phyloP scores from a whole-genome alignment of 768 basidiomycete genomes.

The Leccinum boreale region DNA sequence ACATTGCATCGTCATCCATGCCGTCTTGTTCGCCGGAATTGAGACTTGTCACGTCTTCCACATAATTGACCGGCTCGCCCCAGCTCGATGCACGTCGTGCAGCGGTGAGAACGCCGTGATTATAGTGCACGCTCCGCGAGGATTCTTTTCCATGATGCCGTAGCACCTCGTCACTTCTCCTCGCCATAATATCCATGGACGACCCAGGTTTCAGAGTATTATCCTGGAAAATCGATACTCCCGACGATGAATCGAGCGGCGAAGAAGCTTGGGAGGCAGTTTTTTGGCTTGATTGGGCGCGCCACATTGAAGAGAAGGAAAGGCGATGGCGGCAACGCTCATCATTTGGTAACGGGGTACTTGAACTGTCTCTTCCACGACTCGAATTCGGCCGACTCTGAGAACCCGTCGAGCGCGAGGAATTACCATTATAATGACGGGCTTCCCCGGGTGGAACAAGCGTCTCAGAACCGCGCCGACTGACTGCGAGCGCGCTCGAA shows the following conservation, averaged over 20 bases:
- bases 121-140: slow-evolving; percentile 23
- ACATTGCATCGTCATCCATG: slow-evolving; percentile 50
- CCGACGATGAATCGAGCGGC: slow-evolving; percentile 32
- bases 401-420: slow-evolving; percentile 21
- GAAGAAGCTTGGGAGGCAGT: slow-evolving; percentile 28
- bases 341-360: slow-evolving; percentile 21
- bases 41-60: slow-evolving; percentile 42
- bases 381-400: slow-evolving; percentile 26
- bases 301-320: slow-evolving; percentile 31
- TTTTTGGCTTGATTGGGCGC: slow-evolving; percentile 18
- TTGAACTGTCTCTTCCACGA: slow-evolving; percentile 19
- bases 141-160: slow-evolving; percentile 29
- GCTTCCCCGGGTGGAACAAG: slow-evolving; percentile 21
- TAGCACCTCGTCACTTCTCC: slow-evolving; percentile 47
- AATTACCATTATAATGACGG: slow-evolving; percentile 4
- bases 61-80: slow-evolving; percentile 46
- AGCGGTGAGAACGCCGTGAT: slow-evolving; percentile 34
- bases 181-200: slow-evolving; percentile 21
- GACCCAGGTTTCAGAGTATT: slow-evolving; percentile 15
- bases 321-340: slow-evolving; percentile 28
- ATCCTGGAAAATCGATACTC: slow-evolving; percentile 27
- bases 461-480: slow-evolving; percentile 32
- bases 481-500: slow-evolving; percentile 5
- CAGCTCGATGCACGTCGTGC: slow-evolving; percentile 65
- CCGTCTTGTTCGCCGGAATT: slow-evolving; percentile 45